Conservation (phyloP, 768 basidiomycete species). For the Gymnopilus dilepis region DNA sequence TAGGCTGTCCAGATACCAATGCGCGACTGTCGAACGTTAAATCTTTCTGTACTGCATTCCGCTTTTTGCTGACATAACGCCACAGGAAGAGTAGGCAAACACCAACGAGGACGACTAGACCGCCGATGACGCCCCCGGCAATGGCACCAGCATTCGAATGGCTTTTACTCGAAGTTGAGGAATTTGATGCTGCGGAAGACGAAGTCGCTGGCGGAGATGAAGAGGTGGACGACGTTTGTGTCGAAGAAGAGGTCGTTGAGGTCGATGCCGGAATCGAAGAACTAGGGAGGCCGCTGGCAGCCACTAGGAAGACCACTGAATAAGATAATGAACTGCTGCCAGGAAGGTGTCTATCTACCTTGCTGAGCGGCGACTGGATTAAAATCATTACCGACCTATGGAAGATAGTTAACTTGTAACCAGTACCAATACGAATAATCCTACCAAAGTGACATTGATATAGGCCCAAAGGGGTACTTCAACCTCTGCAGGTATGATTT, state of each 20-base stretch:
- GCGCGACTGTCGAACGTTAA: conserved; percentile 31
- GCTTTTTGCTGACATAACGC: conserved; percentile 37
- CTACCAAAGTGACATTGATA: conserved; percentile 51
- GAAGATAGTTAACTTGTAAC: conserved; percentile 10
- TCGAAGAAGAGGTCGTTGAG: not conserved
- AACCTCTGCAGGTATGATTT: conserved; percentile 44
- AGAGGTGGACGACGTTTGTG: not conserved
- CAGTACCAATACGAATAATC: conserved; percentile 1
- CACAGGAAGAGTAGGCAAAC: conserved; percentile 44
- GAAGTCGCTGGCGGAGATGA: conserved; percentile 16
- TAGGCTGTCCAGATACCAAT: conserved; percentile 24
- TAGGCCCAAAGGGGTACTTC: conserved; percentile 63
- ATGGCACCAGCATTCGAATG: conserved; percentile 57
- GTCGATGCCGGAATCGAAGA: conserved; percentile 6
- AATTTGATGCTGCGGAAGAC: conserved; percentile 19
- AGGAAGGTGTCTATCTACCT: conserved; percentile 17
- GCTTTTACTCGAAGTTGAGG: conserved; percentile 3
- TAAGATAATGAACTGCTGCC: not conserved
- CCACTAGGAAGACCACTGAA: not conserved
- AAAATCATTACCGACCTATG: conserved; percentile 42
- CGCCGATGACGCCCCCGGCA: conserved; percentile 64
- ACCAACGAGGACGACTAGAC: conserved; percentile 47
- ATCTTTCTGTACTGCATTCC: conserved; percentile 26
- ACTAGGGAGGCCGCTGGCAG: not conserved
- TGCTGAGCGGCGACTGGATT: conserved; percentile 37